phyloP scores from a whole-genome alignment of 768 basidiomycete species.

The Fomitopsis serialis region DNA sequence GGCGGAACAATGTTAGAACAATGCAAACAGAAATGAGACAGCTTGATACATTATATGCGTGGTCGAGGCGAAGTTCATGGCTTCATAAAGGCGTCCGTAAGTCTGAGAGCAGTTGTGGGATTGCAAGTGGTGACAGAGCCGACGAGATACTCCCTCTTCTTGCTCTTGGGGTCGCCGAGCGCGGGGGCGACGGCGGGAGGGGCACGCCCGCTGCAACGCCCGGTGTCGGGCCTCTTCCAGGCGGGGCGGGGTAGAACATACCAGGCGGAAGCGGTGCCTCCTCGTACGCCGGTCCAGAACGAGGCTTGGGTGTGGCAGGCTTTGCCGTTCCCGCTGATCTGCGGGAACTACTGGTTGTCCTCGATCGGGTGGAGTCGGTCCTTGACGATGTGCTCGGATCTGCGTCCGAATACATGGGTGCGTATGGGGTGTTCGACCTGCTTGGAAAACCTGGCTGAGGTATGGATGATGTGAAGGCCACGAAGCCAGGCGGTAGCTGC shows the following conservation, averaged over 20 bases:
- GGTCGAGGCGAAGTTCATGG: too few relatives aligned
- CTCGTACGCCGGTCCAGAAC: slow-evolving; percentile 3
- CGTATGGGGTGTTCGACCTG: background rate
- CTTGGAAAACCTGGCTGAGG: background rate
- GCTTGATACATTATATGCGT: too few relatives aligned
- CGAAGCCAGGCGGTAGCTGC: slow-evolving; percentile 12
- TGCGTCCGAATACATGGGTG: background rate
- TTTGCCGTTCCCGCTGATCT: slow-evolving; percentile 6
- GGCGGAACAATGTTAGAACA: too few relatives aligned
- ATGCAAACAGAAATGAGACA: too few relatives aligned
- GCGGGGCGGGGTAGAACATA: slow-evolving; percentile 13
- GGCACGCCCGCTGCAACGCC: background rate
- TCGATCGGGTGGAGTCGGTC: background rate
- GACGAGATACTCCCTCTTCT: background rate
- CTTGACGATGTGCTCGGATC: background rate
- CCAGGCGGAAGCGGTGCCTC: slow-evolving; percentile 12
- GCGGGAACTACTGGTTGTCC: slow-evolving; percentile 4
- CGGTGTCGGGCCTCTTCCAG: background rate
- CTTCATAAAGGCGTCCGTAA: background rate
- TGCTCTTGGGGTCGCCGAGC: background rate
- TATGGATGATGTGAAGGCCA: slow-evolving; percentile 7
- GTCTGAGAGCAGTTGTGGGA: background rate
- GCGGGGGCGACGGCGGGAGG: background rate
- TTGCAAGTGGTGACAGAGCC: background rate
- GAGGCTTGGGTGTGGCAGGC: slow-evolving; percentile 2